Percentiles rank a stretch among this genome's conserved stretches.
phyloP scores from a whole-genome alignment of 257 asterid species.

The Petunia axillaris region DNA sequence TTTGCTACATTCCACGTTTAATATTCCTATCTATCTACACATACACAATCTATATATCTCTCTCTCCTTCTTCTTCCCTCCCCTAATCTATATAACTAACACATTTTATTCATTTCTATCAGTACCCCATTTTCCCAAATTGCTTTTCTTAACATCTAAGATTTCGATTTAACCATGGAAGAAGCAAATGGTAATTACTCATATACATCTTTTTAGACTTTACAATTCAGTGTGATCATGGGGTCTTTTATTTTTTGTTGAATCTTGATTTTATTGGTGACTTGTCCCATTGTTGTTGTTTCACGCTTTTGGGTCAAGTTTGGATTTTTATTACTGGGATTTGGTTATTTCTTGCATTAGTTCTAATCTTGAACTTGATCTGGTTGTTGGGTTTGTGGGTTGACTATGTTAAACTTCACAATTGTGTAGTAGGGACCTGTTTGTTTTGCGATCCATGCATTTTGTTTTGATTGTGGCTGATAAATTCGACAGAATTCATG shows the following conservation, averaged over 20 bases:
- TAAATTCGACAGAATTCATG: background rate
- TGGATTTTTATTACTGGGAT: constrained; percentile 23
- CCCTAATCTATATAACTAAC: background rate
- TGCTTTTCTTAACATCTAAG: background rate
- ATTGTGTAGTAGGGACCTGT: background rate
- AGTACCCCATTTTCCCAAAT: constrained; percentile 6
- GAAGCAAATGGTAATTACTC: constrained; percentile 42
- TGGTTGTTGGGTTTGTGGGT: constrained; percentile 20
- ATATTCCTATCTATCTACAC: background rate
- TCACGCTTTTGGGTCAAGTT: background rate
- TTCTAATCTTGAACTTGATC: background rate
- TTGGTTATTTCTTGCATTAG: background rate
- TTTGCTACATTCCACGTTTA: constrained; percentile 14
- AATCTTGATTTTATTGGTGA: background rate
- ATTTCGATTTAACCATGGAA: constrained; percentile 33
- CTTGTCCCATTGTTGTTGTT: background rate
- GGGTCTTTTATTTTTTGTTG: background rate
- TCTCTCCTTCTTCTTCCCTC: background rate
- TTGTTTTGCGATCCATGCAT: background rate
- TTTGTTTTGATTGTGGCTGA: background rate
- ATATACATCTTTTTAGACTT: background rate
- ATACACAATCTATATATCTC: background rate
- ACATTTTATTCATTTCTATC: background rate
- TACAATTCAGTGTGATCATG: background rate
- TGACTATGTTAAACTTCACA: background rate